phyloP scores from a whole-genome alignment of 2,329 filamentous ascomycete genomes.

The Neurospora sp. region DNA sequence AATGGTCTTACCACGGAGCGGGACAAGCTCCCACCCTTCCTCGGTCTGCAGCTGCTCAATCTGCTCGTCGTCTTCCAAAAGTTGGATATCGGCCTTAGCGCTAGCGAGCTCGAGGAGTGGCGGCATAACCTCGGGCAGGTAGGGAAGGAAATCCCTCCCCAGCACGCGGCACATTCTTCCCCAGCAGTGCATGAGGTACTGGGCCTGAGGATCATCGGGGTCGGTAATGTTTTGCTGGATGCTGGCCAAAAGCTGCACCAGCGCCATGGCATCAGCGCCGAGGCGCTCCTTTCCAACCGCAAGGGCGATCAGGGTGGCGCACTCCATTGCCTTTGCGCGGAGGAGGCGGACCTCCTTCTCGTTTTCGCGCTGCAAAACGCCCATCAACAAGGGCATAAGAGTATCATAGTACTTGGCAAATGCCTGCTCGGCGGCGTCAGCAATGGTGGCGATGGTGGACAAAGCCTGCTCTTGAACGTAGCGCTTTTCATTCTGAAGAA shows the following conservation, averaged over 20 bases:
- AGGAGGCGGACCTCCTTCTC: conserved; percentile 88
- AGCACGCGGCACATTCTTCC: conserved; percentile 96
- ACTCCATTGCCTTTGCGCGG: conserved; percentile 97
- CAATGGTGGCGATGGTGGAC: conserved; percentile 96
- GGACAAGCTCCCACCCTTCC: conserved; percentile 95
- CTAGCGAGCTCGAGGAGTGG: conserved; percentile 83
- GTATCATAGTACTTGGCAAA: conserved; percentile 94
- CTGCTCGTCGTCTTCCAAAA: conserved; percentile 90
- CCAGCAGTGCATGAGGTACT: conserved; percentile 98
- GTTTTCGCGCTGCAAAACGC: conserved; percentile 78
- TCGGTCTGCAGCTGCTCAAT: conserved; percentile 88
- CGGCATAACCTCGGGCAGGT: conserved; percentile 87
- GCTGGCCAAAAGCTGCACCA: conserved; percentile 77
- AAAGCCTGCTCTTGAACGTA: conserved; percentile 97
- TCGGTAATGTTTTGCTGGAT: conserved; percentile 85
- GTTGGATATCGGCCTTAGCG: conserved; percentile 93
- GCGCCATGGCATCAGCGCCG: conserved; percentile 72
- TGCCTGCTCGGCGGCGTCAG: conserved; percentile 92
- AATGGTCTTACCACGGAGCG: conserved; percentile 94
- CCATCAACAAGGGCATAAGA: conserved; percentile 89
- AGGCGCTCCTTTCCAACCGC: conserved; percentile 92
- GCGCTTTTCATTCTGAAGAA: conserved; percentile 84
- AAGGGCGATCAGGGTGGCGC: conserved; percentile 87
- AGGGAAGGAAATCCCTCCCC: conserved; percentile 81
- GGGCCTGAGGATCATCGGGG: conserved; percentile 87